Percentiles rank a stretch among this genome's conserved stretches.
Evolutionary conservation across 768 basidiomycete genomes (phyloP).

Genomic region (Lactifluus rugatus): DNA sequence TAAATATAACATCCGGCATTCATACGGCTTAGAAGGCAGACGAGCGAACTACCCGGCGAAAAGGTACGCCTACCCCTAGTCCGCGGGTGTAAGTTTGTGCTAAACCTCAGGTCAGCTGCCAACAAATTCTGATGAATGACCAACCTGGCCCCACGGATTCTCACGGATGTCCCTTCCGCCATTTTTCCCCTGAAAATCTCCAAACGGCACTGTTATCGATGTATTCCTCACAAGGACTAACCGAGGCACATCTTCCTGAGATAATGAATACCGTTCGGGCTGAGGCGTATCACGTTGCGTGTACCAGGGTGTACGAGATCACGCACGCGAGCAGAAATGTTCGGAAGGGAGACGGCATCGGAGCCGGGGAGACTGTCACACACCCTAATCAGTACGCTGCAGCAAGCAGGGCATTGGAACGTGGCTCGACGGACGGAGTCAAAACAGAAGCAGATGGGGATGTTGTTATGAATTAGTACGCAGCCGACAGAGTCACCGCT

Average conservation of each 20-base stretch:
- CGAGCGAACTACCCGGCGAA: constrained; percentile 91
- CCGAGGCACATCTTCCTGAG: constrained; percentile 65
- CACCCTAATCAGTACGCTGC: constrained; percentile 90
- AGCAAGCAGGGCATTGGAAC: constrained; percentile 59
- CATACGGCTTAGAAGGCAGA: constrained; percentile 89
- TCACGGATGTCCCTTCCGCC: constrained; percentile 90
- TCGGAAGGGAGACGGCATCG: constrained; percentile 83
- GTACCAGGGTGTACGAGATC: constrained; percentile 93
- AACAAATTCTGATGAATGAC: constrained; percentile 66
- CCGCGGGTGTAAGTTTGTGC: neutral
- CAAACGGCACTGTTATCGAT: constrained; percentile 61
- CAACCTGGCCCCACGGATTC: constrained; percentile 59
- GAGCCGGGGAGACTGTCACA: constrained; percentile 75
- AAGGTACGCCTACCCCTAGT: constrained; percentile 41
- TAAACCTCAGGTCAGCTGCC: constrained; percentile 50
- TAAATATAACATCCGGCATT: constrained; percentile 94
- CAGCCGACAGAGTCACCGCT: neutral
- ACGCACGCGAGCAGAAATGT: constrained; percentile 67
- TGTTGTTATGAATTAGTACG: constrained; percentile 25
- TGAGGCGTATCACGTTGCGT: constrained; percentile 88
- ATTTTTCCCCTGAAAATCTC: constrained; percentile 78
- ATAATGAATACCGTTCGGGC: constrained; percentile 70
- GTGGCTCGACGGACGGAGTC: constrained; percentile 25
- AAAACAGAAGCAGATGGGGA: constrained; percentile 26
- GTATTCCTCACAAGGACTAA: constrained; percentile 57